Evolutionary conservation across 257 asterid species (phyloP), one percentile per base, ranked within the genome.

Genomic region (Thymus mandschuricus): DNA sequence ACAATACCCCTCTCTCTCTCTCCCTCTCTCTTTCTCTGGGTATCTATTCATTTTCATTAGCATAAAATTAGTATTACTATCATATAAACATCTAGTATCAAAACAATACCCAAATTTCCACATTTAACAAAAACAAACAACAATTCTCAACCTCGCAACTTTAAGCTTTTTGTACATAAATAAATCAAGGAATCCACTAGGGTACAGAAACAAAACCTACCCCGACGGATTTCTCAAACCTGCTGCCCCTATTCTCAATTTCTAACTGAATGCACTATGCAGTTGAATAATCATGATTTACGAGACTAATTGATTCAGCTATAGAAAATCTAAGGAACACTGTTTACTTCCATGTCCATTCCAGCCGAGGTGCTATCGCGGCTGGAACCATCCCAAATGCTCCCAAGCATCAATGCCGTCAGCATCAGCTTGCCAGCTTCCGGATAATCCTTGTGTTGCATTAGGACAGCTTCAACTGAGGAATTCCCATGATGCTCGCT

Each of bases 381-480:
- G 44, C 3, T 15, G 27, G 67, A 69, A 61, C 48, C 78, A 8
- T 9, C 84, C 65, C 60, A 71, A 15, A 54, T 57, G 48, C 88
- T 87, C 54, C 97, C 97, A 10, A 81, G 82, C 86, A 83, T 82
- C 66, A 90, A 58, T 31, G 97, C 94, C 3, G 87, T 86, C 49
- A 89, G 74, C 97, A 94, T 94, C 80, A 94, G 73, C 82, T 87
- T 91, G 61, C 98, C 97, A 0, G 96, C 92, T 68, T 87, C 96
- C 2, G 96, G 89, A 71, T 81, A 94, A 77, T 85, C 92, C 78
- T 81, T 84, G 86, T 93, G 98, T 88, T 87, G 94, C 97, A 82
- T 87, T 46, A 93, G 76, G 44, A 89, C 83, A 27, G 77, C 67
- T 76, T 94, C 96, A 56, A 91, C 96, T 4, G 96, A 87, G 43